Evolutionary conservation across 2,329 filamentous ascomycete species (phyloP).

Genomic region (Amylocarpus encephaloides): DNA sequence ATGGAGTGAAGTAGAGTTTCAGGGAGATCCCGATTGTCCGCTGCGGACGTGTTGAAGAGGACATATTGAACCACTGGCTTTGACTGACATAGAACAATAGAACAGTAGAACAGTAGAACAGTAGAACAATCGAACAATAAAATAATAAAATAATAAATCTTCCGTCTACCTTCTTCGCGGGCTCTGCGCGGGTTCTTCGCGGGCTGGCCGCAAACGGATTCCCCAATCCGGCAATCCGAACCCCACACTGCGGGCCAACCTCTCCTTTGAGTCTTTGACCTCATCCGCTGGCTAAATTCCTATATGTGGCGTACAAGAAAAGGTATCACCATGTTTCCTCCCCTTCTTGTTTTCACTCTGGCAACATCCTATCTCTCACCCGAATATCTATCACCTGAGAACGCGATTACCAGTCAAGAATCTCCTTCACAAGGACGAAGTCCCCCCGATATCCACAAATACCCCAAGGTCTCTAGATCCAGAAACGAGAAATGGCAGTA

Average conservation of each 20-base stretch:
- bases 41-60: constrained; percentile 38
- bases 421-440: no score
- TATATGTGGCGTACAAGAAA: not conserved
- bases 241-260: not conserved
- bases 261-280: not conserved
- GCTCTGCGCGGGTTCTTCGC: not conserved
- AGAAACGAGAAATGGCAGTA: constrained; percentile 8
- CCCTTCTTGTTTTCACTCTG: no score
- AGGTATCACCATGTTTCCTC: no score
- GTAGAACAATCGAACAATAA: not conserved
- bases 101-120: not conserved
- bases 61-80: constrained; percentile 12
- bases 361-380: no score
- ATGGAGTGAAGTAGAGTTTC: constrained; percentile 74
- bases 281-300: not conserved
- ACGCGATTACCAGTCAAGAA: no score
- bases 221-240: constrained; percentile 5
- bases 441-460: not conserved
- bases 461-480: not conserved
- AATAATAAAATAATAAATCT: not conserved
- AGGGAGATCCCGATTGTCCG: constrained; percentile 63
- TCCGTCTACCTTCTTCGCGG: not conserved
- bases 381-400: no score
- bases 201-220: constrained; percentile 3
- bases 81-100: not conserved